These are phyloP conservation scores for Bolboschoenus planiculmis DNA, from an alignment of 176 grass and related monocot species.

Conservation along the genomic window DNA sequence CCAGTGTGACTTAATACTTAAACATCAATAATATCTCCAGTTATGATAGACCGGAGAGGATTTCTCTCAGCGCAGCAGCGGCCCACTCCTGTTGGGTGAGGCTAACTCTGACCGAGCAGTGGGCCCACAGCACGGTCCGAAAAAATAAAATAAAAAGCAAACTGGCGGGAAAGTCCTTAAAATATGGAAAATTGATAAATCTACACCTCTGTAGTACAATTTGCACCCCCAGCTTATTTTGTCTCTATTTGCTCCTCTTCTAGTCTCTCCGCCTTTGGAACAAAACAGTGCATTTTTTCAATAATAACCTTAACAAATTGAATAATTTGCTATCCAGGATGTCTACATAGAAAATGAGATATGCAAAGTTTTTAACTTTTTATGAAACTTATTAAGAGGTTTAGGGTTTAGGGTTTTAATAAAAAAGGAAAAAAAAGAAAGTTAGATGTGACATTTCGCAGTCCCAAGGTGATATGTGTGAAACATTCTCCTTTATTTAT, in stretches of 20 bases:
- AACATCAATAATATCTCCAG: background rate
- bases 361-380: background rate
- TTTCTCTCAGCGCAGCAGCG: background rate
- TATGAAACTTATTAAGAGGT: too few species aligned
- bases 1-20: too few species aligned
- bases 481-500: constrained; percentile 10
- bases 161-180: constrained; percentile 7
- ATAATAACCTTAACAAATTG: background rate
- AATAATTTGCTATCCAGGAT: too few species aligned
- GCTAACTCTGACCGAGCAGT: background rate
- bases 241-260: background rate
- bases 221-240: background rate
- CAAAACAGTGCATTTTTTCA: background rate
- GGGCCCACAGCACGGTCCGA: background rate
- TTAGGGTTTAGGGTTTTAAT: background rate
- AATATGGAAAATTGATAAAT: constrained; percentile 7
- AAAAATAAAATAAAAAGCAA: background rate
- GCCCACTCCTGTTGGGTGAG: background rate
- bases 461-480: constrained; percentile 4
- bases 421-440: background rate
- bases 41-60: background rate
- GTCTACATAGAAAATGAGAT: background rate
- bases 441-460: background rate
- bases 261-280: too few species aligned
- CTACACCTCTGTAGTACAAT: background rate